phyloP scores from a whole-genome alignment of 306 rosid genomes.

The Arachis hypogaea region DNA sequence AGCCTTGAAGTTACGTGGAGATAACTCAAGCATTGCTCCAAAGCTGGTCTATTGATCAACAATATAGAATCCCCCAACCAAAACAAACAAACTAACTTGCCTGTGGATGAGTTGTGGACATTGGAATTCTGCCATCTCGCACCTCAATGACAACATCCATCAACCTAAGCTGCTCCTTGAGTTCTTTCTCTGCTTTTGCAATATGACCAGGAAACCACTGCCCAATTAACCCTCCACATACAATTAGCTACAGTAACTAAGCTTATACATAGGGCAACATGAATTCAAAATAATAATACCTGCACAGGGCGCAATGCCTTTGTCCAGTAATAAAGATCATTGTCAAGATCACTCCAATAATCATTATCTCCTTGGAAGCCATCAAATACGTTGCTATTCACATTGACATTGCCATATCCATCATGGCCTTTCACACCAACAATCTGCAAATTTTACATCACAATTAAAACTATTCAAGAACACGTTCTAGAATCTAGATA shows the following conservation, averaged over 20 bases:
- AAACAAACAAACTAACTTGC: slow-evolving; percentile 27
- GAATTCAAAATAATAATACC: no score
- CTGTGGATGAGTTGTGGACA: slow-evolving; percentile 95
- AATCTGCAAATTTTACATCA: slow-evolving; percentile 57
- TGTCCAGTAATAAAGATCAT: slow-evolving; percentile 89
- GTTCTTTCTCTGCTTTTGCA: slow-evolving; percentile 93
- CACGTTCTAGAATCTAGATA: no score
- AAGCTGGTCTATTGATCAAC: no score
- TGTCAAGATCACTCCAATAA: slow-evolving; percentile 67
- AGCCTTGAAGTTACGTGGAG: no score
- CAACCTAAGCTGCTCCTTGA: slow-evolving; percentile 82
- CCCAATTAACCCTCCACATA: slow-evolving; percentile 28
- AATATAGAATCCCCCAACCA: no score
- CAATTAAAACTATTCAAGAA: no score
- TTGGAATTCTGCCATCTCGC: slow-evolving; percentile 88
- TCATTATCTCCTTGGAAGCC: slow-evolving; percentile 45
- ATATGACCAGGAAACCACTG: slow-evolving; percentile 99
- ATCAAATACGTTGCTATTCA: slow-evolving; percentile 20
- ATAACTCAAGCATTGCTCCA: no score
- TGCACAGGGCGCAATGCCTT: slow-evolving; percentile 87
- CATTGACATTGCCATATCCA: slow-evolving; percentile 37
- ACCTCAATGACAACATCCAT: slow-evolving; percentile 97
- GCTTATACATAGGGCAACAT: not conserved
- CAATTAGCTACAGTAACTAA: slow-evolving; percentile 29
- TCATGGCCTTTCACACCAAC: slow-evolving; percentile 67